phyloP scores from a whole-genome alignment of 305 asterid species.

The Solanum hybrid region DNA sequence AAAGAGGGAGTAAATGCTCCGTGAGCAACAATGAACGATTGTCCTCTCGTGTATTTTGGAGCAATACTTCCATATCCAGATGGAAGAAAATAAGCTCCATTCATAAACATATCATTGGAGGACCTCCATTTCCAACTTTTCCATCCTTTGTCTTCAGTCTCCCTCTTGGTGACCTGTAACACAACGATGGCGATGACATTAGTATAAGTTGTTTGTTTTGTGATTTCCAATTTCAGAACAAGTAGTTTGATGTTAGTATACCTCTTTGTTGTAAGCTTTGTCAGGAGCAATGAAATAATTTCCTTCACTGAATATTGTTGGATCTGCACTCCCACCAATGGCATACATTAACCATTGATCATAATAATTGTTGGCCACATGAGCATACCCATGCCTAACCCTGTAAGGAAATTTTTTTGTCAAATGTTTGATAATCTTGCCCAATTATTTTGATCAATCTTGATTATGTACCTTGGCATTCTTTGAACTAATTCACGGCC shows the following conservation, averaged over 20 bases:
- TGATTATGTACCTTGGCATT: constrained; percentile 48
- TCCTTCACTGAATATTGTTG: constrained; percentile 49
- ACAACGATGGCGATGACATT: not conserved
- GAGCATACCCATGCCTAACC: constrained; percentile 54
- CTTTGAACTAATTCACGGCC: constrained; percentile 62
- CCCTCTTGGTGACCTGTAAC: constrained; percentile 43
- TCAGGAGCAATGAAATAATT: constrained; percentile 40
- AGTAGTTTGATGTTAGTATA: not conserved
- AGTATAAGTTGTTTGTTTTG: not conserved
- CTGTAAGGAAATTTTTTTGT: no score
- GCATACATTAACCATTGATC: constrained; percentile 45
- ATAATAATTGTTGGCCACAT: constrained; percentile 44
- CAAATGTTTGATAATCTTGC: not conserved
- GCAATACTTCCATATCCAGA: constrained; percentile 45
- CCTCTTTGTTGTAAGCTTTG: constrained; percentile 29
- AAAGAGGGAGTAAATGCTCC: constrained; percentile 40
- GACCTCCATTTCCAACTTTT: constrained; percentile 63
- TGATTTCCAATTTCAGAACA: not conserved
- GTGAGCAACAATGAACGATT: constrained; percentile 29
- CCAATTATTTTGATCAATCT: not conserved
- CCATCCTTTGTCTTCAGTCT: constrained; percentile 18
- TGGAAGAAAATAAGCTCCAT: constrained; percentile 47
- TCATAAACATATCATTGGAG: constrained; percentile 35
- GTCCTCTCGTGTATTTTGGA: constrained; percentile 31
- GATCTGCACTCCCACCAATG: constrained; percentile 49